Percentiles rank a stretch among this genome's conserved stretches.
Evolutionary conservation across 768 basidiomycete species (phyloP).

Genomic region (Baorangia bicolor): DNA sequence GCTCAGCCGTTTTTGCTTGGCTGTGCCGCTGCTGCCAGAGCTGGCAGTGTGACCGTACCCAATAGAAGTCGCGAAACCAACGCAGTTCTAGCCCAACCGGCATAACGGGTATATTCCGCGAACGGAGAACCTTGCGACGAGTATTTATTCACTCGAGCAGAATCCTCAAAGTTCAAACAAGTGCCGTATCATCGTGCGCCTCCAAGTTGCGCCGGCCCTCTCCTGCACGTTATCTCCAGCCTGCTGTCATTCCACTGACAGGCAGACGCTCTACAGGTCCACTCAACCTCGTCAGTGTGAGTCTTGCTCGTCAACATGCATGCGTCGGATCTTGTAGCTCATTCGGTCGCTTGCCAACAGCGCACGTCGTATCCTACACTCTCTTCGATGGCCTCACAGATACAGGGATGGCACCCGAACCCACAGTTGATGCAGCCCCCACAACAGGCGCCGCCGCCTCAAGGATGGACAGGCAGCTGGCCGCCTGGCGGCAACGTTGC

Average conservation of each 20-base stretch:
- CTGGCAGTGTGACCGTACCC: neutral
- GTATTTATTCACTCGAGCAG: constrained; percentile 10
- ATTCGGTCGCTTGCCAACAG: neutral
- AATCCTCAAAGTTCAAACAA: neutral
- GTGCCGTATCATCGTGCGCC: neutral
- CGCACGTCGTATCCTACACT: neutral
- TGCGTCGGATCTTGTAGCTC: constrained; percentile 12
- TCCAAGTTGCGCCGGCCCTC: neutral
- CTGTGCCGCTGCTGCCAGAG: constrained; percentile 11
- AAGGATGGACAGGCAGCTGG: constrained; percentile 40
- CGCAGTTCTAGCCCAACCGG: constrained; percentile 8
- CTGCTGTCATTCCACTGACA: neutral
- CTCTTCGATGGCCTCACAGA: constrained; percentile 24
- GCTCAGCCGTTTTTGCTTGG: constrained; percentile 10
- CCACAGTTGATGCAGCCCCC: constrained; percentile 33
- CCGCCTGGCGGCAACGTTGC: constrained; percentile 30
- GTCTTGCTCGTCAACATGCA: neutral
- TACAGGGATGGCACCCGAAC: constrained; percentile 34
- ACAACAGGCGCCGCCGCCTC: constrained; percentile 20
- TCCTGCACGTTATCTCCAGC: constrained; percentile 2
- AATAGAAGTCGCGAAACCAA: neutral
- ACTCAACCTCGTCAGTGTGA: neutral
- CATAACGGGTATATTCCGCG: constrained; percentile 19
- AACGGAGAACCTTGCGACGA: neutral
- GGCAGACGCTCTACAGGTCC: neutral